Percentiles rank a stretch among this genome's conserved stretches.
These are phyloP conservation scores for Metarhizium album DNA, from an alignment of 2,329 filamentous ascomycete genomes.

Conservation along the genomic window DNA sequence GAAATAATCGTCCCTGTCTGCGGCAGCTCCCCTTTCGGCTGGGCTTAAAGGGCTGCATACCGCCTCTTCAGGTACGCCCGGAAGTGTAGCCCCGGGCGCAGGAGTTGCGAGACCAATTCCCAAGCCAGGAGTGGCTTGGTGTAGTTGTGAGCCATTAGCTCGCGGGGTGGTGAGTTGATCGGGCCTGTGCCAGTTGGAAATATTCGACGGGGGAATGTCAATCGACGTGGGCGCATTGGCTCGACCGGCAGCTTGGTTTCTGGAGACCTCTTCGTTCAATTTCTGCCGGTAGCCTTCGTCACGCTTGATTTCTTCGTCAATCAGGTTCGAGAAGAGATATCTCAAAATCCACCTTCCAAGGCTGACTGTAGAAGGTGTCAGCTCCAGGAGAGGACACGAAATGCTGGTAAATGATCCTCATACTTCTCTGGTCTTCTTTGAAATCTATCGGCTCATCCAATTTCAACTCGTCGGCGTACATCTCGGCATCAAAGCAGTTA, in stretches of 20 bases:
- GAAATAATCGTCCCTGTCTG: conserved; percentile 68
- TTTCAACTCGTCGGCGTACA: conserved; percentile 85
- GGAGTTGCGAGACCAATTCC: conserved; percentile 71
- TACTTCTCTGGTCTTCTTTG: conserved; percentile 87
- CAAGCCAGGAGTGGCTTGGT: conserved; percentile 62
- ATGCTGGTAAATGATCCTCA: background rate
- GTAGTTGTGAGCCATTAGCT: conserved; percentile 51
- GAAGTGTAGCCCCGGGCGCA: conserved; percentile 25
- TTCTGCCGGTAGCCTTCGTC: conserved; percentile 65
- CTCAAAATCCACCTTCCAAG: conserved; percentile 93
- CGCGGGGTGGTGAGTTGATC: conserved; percentile 49
- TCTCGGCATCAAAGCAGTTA: conserved; percentile 94
- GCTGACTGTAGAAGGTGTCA: conserved; percentile 53
- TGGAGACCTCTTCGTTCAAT: conserved; percentile 52
- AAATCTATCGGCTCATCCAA: conserved; percentile 68
- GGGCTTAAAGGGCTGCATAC: conserved; percentile 33
- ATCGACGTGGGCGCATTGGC: conserved; percentile 52
- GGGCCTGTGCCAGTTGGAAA: conserved; percentile 26
- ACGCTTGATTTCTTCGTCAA: conserved; percentile 80
- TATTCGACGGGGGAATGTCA: conserved; percentile 25
- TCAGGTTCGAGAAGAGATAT: conserved; percentile 79
- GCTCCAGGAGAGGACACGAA: conserved; percentile 3
- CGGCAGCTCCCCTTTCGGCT: conserved; percentile 50
- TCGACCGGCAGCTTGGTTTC: conserved; percentile 43
- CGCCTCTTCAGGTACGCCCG: conserved; percentile 37